Base-by-base conservation (phyloP, 805 yeast genomes). In the Brettanomyces anomalus region DNA sequence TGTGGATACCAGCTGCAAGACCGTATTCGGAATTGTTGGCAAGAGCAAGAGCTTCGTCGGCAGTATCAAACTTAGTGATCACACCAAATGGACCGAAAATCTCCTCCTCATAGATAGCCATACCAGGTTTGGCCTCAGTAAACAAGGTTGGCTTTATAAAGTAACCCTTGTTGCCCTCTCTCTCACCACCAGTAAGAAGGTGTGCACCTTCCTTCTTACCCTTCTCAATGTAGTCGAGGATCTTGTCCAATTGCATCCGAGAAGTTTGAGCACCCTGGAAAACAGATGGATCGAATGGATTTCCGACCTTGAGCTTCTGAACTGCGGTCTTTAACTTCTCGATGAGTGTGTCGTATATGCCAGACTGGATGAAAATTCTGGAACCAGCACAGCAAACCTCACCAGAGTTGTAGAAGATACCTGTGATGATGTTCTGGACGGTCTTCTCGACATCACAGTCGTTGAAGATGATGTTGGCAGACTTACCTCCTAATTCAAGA, bases 361-460 rank as follows among this genome's bases (percentile, higher is more conserved):
- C 77, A 50, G 76, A 83, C 64, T 85, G 88, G 46, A 86, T 80
- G 65, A 83, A 85, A 48, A 85, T 75, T 64, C 96, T 81, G 49
- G 94, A 87, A 61, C 94, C 93, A 21, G 95, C 90, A 67, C 90
- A 83, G 69, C 96, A 87, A 46, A 85, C 89, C 68, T 87, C 95
- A 68, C 96, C 96, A 45, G 94, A 80, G 69, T 87, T 87, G 74
- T 73, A 84, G 69, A 80, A 79, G 51, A 86, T 85, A 67, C 95
- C 95, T 41, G 73, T 68, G 46, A 85, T 73, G 50, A 85, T 72
- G 60, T 74, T 73, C 54, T 74, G 73, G 40, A 87, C 81, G 43
- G 93, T 78, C 43, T 70, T 68, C 32, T 73, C 72, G 44, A 82
- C 57, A 57, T 84, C 77, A 41, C 87, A 87, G 58, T 85, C 95